These are phyloP conservation scores for Licmophora abbreviata DNA, from an alignment of 108 stramenopile species.

Conservation along the genomic window DNA sequence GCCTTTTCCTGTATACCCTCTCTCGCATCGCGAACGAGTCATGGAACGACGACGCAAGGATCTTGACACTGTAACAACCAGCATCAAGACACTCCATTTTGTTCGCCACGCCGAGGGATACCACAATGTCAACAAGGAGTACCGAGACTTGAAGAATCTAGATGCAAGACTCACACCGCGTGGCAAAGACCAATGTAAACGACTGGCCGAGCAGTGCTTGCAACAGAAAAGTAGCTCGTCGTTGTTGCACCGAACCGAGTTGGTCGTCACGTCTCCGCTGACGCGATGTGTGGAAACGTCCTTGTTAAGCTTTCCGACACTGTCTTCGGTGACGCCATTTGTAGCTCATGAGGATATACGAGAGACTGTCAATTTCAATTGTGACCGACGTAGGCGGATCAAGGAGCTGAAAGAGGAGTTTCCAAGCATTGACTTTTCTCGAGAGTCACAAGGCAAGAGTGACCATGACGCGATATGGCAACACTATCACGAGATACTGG, in stretches of 20 bases:
- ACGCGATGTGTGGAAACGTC: slow-evolving; percentile 64
- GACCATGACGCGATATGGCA: slow-evolving; percentile 34
- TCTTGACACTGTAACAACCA: too few relatives aligned
- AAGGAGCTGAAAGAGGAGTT: slow-evolving; percentile 33
- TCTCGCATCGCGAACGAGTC: too few relatives aligned
- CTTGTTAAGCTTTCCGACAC: slow-evolving; percentile 18
- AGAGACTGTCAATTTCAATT: slow-evolving; percentile 63
- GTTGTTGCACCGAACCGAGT: slow-evolving; percentile 5
- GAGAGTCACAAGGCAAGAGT: neutral
- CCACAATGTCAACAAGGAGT: slow-evolving; percentile 58
- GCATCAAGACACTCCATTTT: slow-evolving; percentile 31
- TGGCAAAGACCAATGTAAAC: slow-evolving; percentile 29
- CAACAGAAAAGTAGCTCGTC: slow-evolving; percentile 11
- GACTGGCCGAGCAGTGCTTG: slow-evolving; percentile 13
- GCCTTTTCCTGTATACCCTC: too few relatives aligned
- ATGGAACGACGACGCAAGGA: too few relatives aligned
- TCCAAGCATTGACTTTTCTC: slow-evolving; percentile 21
- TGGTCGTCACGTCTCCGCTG: slow-evolving; percentile 51
- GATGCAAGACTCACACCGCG: slow-evolving; percentile 43
- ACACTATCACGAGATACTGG: slow-evolving; percentile 18
- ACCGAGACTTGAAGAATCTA: slow-evolving; percentile 18
- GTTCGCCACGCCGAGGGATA: slow-evolving; percentile 63
- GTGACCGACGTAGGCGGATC: slow-evolving; percentile 49
- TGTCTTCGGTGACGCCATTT: slow-evolving; percentile 14
- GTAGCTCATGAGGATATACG: slow-evolving; percentile 49